Evolutionary conservation across 2,329 filamentous ascomycete genomes (phyloP).

Genomic region (Didymella sp.): DNA sequence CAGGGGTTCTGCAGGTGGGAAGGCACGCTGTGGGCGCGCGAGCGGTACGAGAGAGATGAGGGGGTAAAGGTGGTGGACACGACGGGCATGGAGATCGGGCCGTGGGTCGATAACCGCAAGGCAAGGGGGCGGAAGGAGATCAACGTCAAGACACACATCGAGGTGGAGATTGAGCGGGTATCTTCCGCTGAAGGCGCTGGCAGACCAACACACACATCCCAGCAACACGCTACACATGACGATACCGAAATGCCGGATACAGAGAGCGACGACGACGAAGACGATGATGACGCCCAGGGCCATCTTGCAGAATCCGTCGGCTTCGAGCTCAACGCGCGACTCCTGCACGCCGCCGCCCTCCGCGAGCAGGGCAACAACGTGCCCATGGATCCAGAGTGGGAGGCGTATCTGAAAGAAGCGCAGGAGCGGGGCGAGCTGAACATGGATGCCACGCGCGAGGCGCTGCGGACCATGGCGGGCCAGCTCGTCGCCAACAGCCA

Average conservation of each 20-base stretch:
- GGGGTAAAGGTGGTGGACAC: constrained; percentile 74
- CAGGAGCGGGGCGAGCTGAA: constrained; percentile 64
- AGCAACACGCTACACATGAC: not conserved
- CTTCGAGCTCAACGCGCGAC: constrained; percentile 65
- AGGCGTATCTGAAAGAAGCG: constrained; percentile 75
- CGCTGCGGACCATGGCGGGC: constrained; percentile 41
- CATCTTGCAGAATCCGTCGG: constrained; percentile 62
- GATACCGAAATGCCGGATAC: constrained; percentile 40
- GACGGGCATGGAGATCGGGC: constrained; percentile 70
- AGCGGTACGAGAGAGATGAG: constrained; percentile 79
- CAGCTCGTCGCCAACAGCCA: constrained; percentile 32
- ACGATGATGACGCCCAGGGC: constrained; percentile 31
- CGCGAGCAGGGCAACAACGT: constrained; percentile 67
- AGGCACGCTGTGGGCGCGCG: constrained; percentile 82
- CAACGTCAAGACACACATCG: constrained; percentile 53
- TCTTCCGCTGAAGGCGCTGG: constrained; percentile 37
- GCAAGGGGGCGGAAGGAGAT: constrained; percentile 34
- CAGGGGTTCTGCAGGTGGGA: constrained; percentile 79
- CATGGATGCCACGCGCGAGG: constrained; percentile 44
- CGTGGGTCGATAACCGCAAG: constrained; percentile 61
- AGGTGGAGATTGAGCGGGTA: constrained; percentile 50
- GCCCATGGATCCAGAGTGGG: constrained; percentile 74
- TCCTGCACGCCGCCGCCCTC: constrained; percentile 68
- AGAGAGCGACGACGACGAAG: constrained; percentile 50
- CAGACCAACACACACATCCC: not conserved